These are phyloP conservation scores for Cercospora sp. DNA, from an alignment of 2,329 filamentous ascomycete genomes.

Conservation along the genomic window DNA sequence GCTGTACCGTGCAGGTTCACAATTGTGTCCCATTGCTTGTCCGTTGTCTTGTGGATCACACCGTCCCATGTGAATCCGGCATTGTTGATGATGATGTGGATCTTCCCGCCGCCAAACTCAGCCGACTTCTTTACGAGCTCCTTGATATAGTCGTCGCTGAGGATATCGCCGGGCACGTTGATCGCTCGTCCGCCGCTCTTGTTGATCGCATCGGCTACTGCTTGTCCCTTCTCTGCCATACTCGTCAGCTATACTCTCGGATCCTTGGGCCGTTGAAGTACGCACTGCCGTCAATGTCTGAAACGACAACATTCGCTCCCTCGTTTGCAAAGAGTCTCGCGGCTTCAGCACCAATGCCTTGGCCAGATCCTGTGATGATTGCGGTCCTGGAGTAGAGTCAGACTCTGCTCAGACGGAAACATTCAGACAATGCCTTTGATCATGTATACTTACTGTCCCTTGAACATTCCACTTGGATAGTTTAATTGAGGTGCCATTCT, in stretches of 20 bases:
- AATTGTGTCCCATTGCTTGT: slow-evolving; percentile 91
- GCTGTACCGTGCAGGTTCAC: slow-evolving; percentile 79
- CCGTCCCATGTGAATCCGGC: slow-evolving; percentile 92
- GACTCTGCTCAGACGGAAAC: neutral
- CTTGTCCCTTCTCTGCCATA: slow-evolving; percentile 38
- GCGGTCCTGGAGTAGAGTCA: slow-evolving; percentile 52
- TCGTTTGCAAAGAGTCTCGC: slow-evolving; percentile 80
- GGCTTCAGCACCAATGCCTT: slow-evolving; percentile 80
- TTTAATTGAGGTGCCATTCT: slow-evolving; percentile 65
- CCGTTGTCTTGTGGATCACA: slow-evolving; percentile 87
- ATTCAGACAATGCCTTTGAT: neutral
- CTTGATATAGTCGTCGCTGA: slow-evolving; percentile 68
- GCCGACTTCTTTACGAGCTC: slow-evolving; percentile 72
- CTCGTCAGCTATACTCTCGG: neutral
- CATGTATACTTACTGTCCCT: slow-evolving; percentile 55
- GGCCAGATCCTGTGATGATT: slow-evolving; percentile 65
- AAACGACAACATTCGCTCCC: slow-evolving; percentile 79
- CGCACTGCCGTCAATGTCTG: slow-evolving; percentile 75
- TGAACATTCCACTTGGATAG: slow-evolving; percentile 75
- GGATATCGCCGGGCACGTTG: slow-evolving; percentile 73
- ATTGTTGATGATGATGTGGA: slow-evolving; percentile 89
- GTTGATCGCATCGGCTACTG: slow-evolving; percentile 71
- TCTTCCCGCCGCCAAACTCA: slow-evolving; percentile 80
- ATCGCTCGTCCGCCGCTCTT: slow-evolving; percentile 65
- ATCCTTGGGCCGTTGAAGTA: neutral